These are phyloP conservation scores for Hydnomerulius pinastri DNA, from an alignment of 768 basidiomycete genomes.

Conservation along the genomic window DNA sequence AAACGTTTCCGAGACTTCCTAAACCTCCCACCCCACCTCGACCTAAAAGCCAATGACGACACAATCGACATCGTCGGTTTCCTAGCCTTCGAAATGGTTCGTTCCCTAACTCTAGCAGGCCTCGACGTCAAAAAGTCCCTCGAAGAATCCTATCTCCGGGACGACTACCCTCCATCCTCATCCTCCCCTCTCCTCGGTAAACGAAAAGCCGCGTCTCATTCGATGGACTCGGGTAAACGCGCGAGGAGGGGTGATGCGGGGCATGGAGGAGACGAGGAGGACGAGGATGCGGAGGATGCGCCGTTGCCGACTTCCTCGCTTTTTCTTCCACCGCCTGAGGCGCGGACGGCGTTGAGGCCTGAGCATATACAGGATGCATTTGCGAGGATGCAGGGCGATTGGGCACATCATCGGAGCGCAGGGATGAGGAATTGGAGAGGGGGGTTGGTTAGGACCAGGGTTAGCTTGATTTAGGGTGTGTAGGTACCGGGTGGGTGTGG, in stretches of 20 bases:
- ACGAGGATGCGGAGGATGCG: slow-evolving; percentile 61
- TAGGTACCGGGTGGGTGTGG: too few relatives aligned
- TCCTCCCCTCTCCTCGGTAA: slow-evolving; percentile 67
- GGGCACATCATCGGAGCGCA: slow-evolving; percentile 77
- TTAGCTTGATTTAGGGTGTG: slow-evolving; percentile 76
- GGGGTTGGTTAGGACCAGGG: slow-evolving; percentile 75
- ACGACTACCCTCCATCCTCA: slow-evolving; percentile 50
- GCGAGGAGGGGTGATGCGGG: slow-evolving; percentile 44
- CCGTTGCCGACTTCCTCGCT: slow-evolving; percentile 69
- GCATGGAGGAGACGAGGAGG: slow-evolving; percentile 52
- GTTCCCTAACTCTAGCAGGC: slow-evolving; percentile 87
- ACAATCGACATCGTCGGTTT: slow-evolving; percentile 97
- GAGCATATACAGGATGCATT: slow-evolving; percentile 94
- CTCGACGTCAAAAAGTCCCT: slow-evolving; percentile 80
- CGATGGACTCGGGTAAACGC: slow-evolving; percentile 46
- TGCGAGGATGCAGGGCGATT: slow-evolving; percentile 84
- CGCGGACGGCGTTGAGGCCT: slow-evolving; percentile 73
- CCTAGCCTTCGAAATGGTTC: slow-evolving; percentile 96
- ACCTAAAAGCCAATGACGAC: slow-evolving; percentile 90
- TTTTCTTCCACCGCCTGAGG: slow-evolving; percentile 82
- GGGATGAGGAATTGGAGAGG: slow-evolving; percentile 92
- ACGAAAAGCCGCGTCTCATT: slow-evolving; percentile 57
- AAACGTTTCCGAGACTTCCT: slow-evolving; percentile 96
- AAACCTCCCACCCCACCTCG: slow-evolving; percentile 82
- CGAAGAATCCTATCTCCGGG: slow-evolving; percentile 68